Evolutionary conservation across 768 basidiomycete genomes (phyloP), one percentile per base, ranked within the genome.

Genomic region (Rossbeevera mucosa): DNA sequence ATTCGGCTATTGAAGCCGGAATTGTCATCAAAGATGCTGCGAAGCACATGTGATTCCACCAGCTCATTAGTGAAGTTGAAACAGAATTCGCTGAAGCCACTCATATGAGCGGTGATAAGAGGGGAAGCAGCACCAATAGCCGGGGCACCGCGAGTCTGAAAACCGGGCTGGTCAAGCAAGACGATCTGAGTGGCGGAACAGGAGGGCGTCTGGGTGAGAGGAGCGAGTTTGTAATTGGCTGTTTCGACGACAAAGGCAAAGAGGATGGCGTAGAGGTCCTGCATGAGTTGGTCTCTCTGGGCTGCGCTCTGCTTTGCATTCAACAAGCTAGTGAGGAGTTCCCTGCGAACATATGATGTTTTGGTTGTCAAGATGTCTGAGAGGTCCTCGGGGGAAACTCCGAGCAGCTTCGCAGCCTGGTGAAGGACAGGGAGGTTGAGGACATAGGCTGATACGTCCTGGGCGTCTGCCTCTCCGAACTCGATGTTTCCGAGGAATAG

Each of bases 231-330:
- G 62, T 80, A 77, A 64, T 85, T 85, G 55, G 80, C 80, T 11
- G 80, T 81, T 63, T 85, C 82, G 45, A 82, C 78, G 40, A 84
- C 74, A 54, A 77, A 84, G 0, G 82, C 76, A 56, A 84, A 84
- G 43, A 84, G 71, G 59, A 84, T 83, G 29, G 80, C 76, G 58
- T 84, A 85, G 31, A 84, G 75, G 56, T 82, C 82, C 50, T 76
- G 73, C 24, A 80, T 73, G 33, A 85, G 72, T 26, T 72, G 71
- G 53, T 84, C 80, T 26, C 82, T 75, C 60, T 84, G 82, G 1
- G 60, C 60, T 1, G 71, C 71, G 38, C 83, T 78, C 55, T 80
- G 81, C 44, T 72, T 70, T 0, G 72, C 74, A 49, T 76, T 76
- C 48, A 84, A 69, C 56, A 84, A 70, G 28, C 80, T 75, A 0